phyloP scores from a whole-genome alignment of 1,284 basidiomycete genomes.

The Phenoliferia sp. region DNA sequence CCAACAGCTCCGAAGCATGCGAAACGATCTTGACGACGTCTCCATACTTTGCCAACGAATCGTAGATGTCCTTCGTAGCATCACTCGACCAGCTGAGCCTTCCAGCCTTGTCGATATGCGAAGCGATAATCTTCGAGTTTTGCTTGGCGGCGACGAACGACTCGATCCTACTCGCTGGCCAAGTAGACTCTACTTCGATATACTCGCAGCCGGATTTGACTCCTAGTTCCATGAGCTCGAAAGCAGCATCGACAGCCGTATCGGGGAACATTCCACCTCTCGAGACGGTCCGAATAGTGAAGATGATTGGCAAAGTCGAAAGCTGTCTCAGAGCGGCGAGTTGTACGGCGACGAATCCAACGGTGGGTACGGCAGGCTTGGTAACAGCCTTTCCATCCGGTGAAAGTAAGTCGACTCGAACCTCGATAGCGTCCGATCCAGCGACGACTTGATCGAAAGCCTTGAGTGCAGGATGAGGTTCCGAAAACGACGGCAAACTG shows the following conservation, averaged over 20 bases:
- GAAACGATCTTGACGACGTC: slow-evolving; percentile 92
- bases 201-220: slow-evolving; percentile 85
- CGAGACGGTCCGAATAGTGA: slow-evolving; percentile 78
- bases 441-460: slow-evolving; percentile 29
- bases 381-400: slow-evolving; percentile 47
- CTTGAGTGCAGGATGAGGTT: slow-evolving; percentile 64
- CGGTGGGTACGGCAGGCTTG: slow-evolving; percentile 59
- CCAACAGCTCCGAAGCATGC: slow-evolving; percentile 66
- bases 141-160: slow-evolving; percentile 63
- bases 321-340: slow-evolving; percentile 71
- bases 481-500: slow-evolving; percentile 81
- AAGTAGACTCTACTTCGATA: slow-evolving; percentile 82
- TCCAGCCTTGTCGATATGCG: slow-evolving; percentile 91
- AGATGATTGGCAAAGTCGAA: slow-evolving; percentile 81
- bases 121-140: slow-evolving; percentile 74
- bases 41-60: slow-evolving; percentile 60
- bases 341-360: slow-evolving; percentile 73
- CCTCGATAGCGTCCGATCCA: slow-evolving; percentile 86
- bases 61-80: slow-evolving; percentile 64
- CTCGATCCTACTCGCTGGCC: slow-evolving; percentile 60
- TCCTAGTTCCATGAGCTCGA: slow-evolving; percentile 72
- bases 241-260: slow-evolving; percentile 64
- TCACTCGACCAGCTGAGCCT: slow-evolving; percentile 73
- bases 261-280: slow-evolving; percentile 94
- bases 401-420: slow-evolving; percentile 85